A percentile compares a stretch with the other conserved stretches of the same genome.
phyloP scores from a whole-genome alignment of 2,329 filamentous ascomycete genomes.

The Macrophomina tecta region DNA sequence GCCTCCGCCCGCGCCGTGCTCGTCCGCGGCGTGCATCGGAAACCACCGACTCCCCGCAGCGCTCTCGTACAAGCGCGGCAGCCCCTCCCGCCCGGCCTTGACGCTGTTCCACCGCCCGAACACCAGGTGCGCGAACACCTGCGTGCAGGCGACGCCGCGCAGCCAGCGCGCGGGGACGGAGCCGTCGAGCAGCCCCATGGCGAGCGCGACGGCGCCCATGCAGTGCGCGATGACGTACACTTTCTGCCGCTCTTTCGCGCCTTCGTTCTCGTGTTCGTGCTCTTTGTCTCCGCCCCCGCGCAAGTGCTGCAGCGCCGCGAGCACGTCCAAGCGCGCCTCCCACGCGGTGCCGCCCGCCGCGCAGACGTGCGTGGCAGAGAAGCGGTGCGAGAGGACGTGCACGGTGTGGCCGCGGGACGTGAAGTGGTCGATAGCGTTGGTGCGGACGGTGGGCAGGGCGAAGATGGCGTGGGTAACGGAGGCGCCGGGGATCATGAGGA shows the following conservation, averaged over 20 bases:
- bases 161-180: conserved; percentile 65
- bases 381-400: conserved; percentile 64
- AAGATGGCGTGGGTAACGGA: conserved; percentile 69
- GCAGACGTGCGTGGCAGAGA: conserved; percentile 59
- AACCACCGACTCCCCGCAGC: neutral
- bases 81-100: conserved; percentile 48
- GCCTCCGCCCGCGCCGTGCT: no score
- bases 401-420: conserved; percentile 65
- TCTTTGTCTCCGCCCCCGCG: conserved; percentile 39
- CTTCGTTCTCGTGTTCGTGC: neutral
- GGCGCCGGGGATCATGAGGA: conserved; percentile 68
- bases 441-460: conserved; percentile 66
- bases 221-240: conserved; percentile 68
- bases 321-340: conserved; percentile 65
- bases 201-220: conserved; percentile 66
- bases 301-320: conserved; percentile 61
- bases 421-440: conserved; percentile 69
- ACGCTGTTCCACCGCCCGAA: conserved; percentile 63
- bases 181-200: conserved; percentile 66
- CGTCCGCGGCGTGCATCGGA: neutral
- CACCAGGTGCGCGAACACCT: conserved; percentile 69
- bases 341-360: conserved; percentile 64
- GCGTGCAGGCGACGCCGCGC: conserved; percentile 62
- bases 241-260: conserved; percentile 38
- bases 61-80: conserved; percentile 16